Percentiles rank a stretch among this genome's conserved stretches.
Conservation (phyloP, 2,329 filamentous ascomycete genomes). For the Pseudopithomyces maydicus region DNA sequence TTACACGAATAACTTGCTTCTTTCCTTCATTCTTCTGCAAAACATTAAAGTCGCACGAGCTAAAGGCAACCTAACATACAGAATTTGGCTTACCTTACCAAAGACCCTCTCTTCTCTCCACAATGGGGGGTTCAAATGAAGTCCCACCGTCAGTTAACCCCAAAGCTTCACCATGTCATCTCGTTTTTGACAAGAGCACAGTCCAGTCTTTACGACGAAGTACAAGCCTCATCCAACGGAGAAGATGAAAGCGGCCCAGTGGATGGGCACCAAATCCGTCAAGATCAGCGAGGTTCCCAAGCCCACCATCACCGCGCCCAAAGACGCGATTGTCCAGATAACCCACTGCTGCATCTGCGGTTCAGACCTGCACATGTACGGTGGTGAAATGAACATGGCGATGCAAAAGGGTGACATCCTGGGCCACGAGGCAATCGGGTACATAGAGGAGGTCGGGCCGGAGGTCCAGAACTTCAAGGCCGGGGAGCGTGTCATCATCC, state of each 20-base stretch:
- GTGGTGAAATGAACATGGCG: conserved; percentile 75
- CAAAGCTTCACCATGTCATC: no score
- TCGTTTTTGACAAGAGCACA: no score
- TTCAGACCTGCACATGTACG: conserved; percentile 17
- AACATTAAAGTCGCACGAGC: no score
- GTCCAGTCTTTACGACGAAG: no score
- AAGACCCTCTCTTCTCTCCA: no score
- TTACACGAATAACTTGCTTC: no score
- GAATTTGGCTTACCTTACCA: no score
- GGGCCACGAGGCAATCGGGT: conserved; percentile 86
- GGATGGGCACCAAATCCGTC: conserved; percentile 3
- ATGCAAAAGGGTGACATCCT: conserved; percentile 48
- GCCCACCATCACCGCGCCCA: conserved; percentile 38
- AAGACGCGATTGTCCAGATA: conserved; percentile 48
- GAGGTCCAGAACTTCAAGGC: conserved; percentile 75
- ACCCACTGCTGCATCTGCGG: conserved; percentile 41
- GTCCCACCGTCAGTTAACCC: no score
- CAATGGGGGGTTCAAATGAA: no score
- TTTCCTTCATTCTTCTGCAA: no score
- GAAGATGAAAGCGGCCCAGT: conserved; percentile 11
- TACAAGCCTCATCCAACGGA: no score
- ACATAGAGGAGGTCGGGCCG: conserved; percentile 75
- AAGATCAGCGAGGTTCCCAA: conserved; percentile 26
- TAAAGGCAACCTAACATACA: no score
- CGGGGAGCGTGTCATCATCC: conserved; percentile 61